These are phyloP conservation scores for Aspergillus phoenicis DNA, from an alignment of 2,329 filamentous ascomycete species.

Conservation along the genomic window DNA sequence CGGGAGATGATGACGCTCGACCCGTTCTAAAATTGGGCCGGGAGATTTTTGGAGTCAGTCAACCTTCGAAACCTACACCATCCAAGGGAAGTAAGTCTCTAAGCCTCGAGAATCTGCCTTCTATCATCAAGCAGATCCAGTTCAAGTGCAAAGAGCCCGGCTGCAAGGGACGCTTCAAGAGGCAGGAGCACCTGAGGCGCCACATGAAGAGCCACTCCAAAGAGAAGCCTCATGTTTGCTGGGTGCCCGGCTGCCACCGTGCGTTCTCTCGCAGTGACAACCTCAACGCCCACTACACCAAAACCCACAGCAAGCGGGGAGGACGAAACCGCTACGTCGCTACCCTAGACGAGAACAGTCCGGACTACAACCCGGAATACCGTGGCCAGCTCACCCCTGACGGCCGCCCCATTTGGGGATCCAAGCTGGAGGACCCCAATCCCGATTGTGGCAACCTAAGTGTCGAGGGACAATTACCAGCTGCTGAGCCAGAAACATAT, in stretches of 20 bases:
- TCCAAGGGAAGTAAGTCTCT: slow-evolving; percentile 12
- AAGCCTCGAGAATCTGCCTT: slow-evolving; percentile 40
- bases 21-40: too few relatives aligned
- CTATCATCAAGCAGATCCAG: slow-evolving; percentile 45
- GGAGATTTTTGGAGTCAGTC: too few relatives aligned
- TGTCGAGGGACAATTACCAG: too few relatives aligned
- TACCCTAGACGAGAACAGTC: slow-evolving; percentile 46
- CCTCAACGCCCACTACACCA: slow-evolving; percentile 49
- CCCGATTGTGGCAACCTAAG: too few relatives aligned
- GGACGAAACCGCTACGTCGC: slow-evolving; percentile 51
- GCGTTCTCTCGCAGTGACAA: slow-evolving; percentile 50
- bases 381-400: slow-evolving; percentile 46
- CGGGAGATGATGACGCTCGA: too few relatives aligned
- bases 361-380: slow-evolving; percentile 48
- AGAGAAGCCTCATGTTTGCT: slow-evolving; percentile 48
- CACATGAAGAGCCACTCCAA: slow-evolving; percentile 54
- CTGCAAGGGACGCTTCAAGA: slow-evolving; percentile 51
- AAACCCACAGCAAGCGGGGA: slow-evolving; percentile 50
- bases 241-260: slow-evolving; percentile 47
- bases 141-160: slow-evolving; percentile 47
- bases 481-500: too few relatives aligned
- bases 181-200: slow-evolving; percentile 53
- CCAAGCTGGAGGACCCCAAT: too few relatives aligned
- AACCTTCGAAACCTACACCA: too few relatives aligned
- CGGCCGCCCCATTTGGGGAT: slow-evolving; percentile 21